Base-by-base conservation (phyloP, 2,329 filamentous ascomycete species). In the Neophaeococcomyces mojaviensis region DNA sequence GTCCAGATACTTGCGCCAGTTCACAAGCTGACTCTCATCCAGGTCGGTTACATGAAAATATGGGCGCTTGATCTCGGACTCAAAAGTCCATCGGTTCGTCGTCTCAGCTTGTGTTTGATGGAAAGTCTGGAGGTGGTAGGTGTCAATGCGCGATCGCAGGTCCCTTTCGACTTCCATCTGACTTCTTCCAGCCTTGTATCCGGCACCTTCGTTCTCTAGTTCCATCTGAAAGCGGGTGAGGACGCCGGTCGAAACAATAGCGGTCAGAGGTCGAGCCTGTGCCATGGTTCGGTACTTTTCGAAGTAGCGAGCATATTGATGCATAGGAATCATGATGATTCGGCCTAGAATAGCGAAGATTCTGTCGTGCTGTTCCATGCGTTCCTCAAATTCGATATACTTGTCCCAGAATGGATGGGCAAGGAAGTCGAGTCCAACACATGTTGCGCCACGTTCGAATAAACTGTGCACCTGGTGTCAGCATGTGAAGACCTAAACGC, bases 341-440 rank as follows among this genome's bases (percentile, higher is more conserved):
- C 89, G 86, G 50, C 77, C 76, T 43, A 95, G 76, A 46, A 98
- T 87, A 33, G 79, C 80, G 57, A 94, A 94, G 45, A 96, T 86
- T 59, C 81, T 87, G 53, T 94, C 86, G 12, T 84, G 79, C 0
- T 84, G 81, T 59, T 95, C 88, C 51, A 90, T 74, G 1, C 89
- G 84, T 63, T 96, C 89, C 64, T 97, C 92, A 59, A 94, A 97
- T 63, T 97, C 92, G 53, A 98, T 80, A 61, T 95, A 98, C 68
- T 95, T 97, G 66, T 98, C 92, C 92, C 92, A 98, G 69, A 98
- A 96, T 1, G 88, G 88, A 62, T 96, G 88, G 2, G 89, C 84
- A 24, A 95, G 75, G 62, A 95, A 98, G 67, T 98, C 92, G 15
- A 97, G 76, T 13, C 92, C 92, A 33, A 95, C 88, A 58, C 79